These are phyloP conservation scores for Bimuria novae-zelandiae DNA, from an alignment of 2,329 filamentous ascomycete species.

Conservation along the genomic window DNA sequence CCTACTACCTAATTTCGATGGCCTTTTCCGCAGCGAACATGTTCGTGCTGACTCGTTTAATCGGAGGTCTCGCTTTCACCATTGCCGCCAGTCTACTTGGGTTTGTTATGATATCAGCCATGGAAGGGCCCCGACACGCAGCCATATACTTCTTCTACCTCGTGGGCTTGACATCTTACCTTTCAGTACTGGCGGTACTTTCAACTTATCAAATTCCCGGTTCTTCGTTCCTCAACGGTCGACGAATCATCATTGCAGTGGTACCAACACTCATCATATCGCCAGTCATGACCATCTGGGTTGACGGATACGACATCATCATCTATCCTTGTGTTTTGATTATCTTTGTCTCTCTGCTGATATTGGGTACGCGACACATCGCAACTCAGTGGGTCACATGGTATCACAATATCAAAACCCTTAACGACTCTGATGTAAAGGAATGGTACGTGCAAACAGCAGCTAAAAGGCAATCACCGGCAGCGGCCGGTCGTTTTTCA, in stretches of 20 bases:
- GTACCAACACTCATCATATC: slow-evolving; percentile 62
- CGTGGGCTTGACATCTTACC: slow-evolving; percentile 61
- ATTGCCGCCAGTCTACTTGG: slow-evolving; percentile 58
- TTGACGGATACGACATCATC: slow-evolving; percentile 57
- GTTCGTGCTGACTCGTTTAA: slow-evolving; percentile 59
- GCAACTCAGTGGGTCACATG: slow-evolving; percentile 64
- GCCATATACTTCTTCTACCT: slow-evolving; percentile 66
- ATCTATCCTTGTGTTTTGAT: slow-evolving; percentile 63
- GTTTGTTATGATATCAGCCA: slow-evolving; percentile 56
- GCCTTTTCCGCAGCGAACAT: slow-evolving; percentile 61
- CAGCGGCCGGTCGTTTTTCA: not conserved
- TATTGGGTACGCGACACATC: slow-evolving; percentile 59
- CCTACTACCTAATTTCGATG: slow-evolving; percentile 64
- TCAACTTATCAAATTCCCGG: slow-evolving; percentile 55
- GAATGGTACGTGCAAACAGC: slow-evolving; percentile 53
- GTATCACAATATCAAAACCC: slow-evolving; percentile 56
- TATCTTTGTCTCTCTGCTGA: slow-evolving; percentile 56
- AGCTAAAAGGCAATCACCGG: slow-evolving; percentile 18
- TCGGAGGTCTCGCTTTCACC: slow-evolving; percentile 57
- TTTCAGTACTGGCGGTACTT: slow-evolving; percentile 59
- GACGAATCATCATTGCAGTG: slow-evolving; percentile 59
- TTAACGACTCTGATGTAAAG: slow-evolving; percentile 57
- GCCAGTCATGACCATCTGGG: slow-evolving; percentile 60
- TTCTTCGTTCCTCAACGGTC: slow-evolving; percentile 61
- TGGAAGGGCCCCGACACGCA: slow-evolving; percentile 51